These are phyloP conservation scores for Trichodelitschia bisporula DNA, from an alignment of 495 filamentous ascomycete genomes.

Conservation along the genomic window DNA sequence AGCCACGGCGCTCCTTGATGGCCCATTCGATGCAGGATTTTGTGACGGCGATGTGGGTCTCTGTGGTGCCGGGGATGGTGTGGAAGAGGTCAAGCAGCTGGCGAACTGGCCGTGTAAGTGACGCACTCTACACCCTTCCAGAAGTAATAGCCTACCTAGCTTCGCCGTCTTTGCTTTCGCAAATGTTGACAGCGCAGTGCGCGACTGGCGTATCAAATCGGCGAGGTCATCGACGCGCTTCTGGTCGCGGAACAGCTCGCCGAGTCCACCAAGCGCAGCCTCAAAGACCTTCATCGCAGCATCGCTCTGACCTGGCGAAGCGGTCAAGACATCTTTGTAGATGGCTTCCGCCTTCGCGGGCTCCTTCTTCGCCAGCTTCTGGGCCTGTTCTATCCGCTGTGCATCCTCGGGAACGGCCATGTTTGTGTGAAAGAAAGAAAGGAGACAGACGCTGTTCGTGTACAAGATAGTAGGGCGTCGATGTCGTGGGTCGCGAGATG, in stretches of 20 bases:
- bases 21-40: slow-evolving; percentile 99
- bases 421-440: too few species aligned
- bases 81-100: slow-evolving; percentile 92
- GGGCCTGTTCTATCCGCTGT: slow-evolving; percentile 56
- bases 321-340: slow-evolving; percentile 73
- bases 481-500: too few species aligned
- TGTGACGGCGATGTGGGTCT: slow-evolving; percentile 79
- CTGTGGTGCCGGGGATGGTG: slow-evolving; percentile 73
- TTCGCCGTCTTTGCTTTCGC: slow-evolving; percentile 98
- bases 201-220: slow-evolving; percentile 70
- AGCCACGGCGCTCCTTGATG: slow-evolving; percentile 69
- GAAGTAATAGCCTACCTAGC: slow-evolving; percentile 37
- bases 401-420: slow-evolving; percentile 29
- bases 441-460: too few species aligned
- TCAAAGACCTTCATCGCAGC: slow-evolving; percentile 75
- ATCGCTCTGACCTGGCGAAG: slow-evolving; percentile 60
- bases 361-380: slow-evolving; percentile 55
- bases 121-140: neutral
- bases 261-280: slow-evolving; percentile 54
- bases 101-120: slow-evolving; percentile 66
- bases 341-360: slow-evolving; percentile 54
- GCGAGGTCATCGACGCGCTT: slow-evolving; percentile 62
- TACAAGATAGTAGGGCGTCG: too few species aligned
- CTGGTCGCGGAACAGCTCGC: slow-evolving; percentile 76
- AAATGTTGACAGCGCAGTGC: slow-evolving; percentile 77